These are phyloP conservation scores for Citrus cavaleriei DNA, from an alignment of 345 rosid species.

Conservation along the genomic window DNA sequence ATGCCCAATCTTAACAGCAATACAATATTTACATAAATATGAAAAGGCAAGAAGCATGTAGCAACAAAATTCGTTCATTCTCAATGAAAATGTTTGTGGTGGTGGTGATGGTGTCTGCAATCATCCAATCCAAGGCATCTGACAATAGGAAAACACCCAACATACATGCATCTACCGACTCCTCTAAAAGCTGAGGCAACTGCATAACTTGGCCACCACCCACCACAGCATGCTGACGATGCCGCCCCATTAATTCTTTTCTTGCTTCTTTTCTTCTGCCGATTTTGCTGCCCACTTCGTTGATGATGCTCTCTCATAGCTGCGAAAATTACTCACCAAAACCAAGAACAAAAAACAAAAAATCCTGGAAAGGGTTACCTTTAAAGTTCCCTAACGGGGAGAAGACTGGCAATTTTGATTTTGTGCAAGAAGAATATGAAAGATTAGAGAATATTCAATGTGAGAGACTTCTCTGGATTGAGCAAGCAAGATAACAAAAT, in stretches of 20 bases:
- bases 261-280: conserved; percentile 11
- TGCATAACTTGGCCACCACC: conserved; percentile 22
- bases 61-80: background rate
- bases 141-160: conserved; percentile 46
- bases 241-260: no score
- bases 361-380: background rate
- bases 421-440: no score
- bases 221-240: conserved; percentile 8
- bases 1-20: no score
- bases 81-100: conserved; percentile 47
- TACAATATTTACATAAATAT: no score
- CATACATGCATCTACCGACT: conserved; percentile 47
- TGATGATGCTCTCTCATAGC: background rate
- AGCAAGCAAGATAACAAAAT: background rate
- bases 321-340: background rate
- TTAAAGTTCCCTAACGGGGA: background rate
- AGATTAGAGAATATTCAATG: background rate
- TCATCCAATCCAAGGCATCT: conserved; percentile 59
- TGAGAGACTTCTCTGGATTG: background rate
- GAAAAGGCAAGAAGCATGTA: no score
- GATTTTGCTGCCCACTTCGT: background rate
- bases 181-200: conserved; percentile 38
- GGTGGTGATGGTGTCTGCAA: conserved; percentile 43
- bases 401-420: background rate
- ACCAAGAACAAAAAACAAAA: background rate